These are phyloP conservation scores for Neolentinus lepideus DNA, from an alignment of 1,284 basidiomycete species.

Conservation along the genomic window DNA sequence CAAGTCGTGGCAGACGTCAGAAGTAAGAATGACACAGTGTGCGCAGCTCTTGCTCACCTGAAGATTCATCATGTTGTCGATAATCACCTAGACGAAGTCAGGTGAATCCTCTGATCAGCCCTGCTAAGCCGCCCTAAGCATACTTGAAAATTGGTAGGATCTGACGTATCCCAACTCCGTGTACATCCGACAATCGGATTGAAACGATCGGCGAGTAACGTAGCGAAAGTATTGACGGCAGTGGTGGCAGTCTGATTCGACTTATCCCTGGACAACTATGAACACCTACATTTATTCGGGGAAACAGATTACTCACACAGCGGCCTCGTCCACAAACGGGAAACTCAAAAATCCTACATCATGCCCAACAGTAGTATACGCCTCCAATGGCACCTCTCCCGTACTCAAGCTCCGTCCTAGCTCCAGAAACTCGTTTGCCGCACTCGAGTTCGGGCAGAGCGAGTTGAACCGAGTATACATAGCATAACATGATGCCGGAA, in stretches of 20 bases:
- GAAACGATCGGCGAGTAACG: constrained; percentile 31
- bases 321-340: constrained; percentile 41
- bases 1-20: not conserved
- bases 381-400: constrained; percentile 40
- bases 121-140: not conserved
- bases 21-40: not conserved
- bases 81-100: constrained; percentile 43
- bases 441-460: constrained; percentile 34
- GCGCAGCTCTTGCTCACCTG: constrained; percentile 26
- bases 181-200: constrained; percentile 37
- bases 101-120: constrained; percentile 1
- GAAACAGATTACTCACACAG: constrained; percentile 18
- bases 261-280: constrained; percentile 21
- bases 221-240: constrained; percentile 31
- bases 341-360: constrained; percentile 67
- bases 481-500: constrained; percentile 53
- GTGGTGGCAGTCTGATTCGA: constrained; percentile 28
- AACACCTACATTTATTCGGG: not conserved
- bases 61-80: constrained; percentile 76
- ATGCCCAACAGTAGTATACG: constrained; percentile 42
- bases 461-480: constrained; percentile 38
- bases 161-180: constrained; percentile 46
- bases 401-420: constrained; percentile 42
- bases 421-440: constrained; percentile 40
- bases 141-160: constrained; percentile 50